phyloP scores from a whole-genome alignment of 2,329 filamentous ascomycete species.

The Clarireedia sp. region DNA sequence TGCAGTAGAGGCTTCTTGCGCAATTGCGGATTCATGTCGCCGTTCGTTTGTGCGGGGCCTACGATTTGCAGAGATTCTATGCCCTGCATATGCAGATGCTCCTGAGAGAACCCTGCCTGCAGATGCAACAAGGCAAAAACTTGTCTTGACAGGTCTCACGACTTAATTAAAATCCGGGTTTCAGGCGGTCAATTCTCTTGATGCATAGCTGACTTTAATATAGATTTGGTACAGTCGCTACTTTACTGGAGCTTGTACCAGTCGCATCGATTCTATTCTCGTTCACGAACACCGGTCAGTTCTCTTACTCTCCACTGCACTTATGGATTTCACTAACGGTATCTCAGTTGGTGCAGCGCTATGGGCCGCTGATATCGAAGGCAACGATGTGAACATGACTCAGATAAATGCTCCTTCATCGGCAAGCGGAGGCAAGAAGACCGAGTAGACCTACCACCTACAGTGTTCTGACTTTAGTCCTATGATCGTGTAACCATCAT shows the following conservation, averaged over 20 bases:
- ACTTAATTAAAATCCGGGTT: neutral
- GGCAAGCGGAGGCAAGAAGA: conserved; percentile 16
- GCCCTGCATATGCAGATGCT: neutral
- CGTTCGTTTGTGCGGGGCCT: neutral
- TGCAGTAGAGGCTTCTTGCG: no score
- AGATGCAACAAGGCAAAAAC: neutral
- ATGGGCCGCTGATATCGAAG: conserved; percentile 85
- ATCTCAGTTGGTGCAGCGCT: conserved; percentile 71
- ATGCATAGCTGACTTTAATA: conserved; percentile 27
- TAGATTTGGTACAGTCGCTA: conserved; percentile 69
- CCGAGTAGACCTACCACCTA: conserved; percentile 13
- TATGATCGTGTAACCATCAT: neutral
- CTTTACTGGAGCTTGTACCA: conserved; percentile 77
- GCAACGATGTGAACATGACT: conserved; percentile 24
- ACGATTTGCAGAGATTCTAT: neutral
- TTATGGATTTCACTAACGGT: neutral
- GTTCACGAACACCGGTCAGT: conserved; percentile 72
- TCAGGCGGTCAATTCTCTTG: neutral
- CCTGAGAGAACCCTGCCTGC: neutral
- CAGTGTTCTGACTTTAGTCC: conserved; percentile 17
- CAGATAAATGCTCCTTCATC: conserved; percentile 17
- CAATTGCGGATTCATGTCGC: neutral
- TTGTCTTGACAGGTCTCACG: conserved; percentile 4
- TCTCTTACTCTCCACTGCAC: neutral
- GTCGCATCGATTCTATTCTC: conserved; percentile 75